A percentile compares a stretch with the other conserved stretches of the same genome.
Conservation (phyloP, 371 early-diverging fungal species). For the Sanchytrium tribonematis region DNA sequence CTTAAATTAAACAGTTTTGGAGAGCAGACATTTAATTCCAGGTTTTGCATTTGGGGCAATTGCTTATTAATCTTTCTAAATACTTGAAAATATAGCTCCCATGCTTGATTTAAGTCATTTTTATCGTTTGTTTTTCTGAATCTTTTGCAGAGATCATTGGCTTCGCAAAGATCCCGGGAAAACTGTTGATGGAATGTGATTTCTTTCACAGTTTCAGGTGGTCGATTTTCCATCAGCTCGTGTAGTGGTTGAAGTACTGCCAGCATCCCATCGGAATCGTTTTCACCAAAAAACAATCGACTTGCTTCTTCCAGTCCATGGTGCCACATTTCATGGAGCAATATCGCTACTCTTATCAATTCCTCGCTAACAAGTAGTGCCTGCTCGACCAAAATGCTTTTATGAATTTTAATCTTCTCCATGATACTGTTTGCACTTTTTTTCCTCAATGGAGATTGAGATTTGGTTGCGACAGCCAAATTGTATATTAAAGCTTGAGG, state of each 20-base stretch:
- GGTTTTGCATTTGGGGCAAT: constrained; percentile 45
- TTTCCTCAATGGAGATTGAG: constrained; percentile 43
- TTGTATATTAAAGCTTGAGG: constrained; percentile 91
- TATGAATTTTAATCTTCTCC: constrained; percentile 66
- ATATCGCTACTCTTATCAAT: constrained; percentile 75
- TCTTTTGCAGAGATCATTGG: constrained; percentile 57
- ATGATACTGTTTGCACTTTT: constrained; percentile 59
- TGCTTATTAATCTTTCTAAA: constrained; percentile 53
- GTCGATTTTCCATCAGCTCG: constrained; percentile 45
- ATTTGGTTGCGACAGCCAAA: constrained; percentile 80
- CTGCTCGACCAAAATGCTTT: constrained; percentile 61
- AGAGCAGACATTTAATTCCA: constrained; percentile 69
- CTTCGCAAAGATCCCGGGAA: constrained; percentile 71
- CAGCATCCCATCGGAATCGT: constrained; percentile 72
- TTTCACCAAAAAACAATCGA: constrained; percentile 50
- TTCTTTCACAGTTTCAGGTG: constrained; percentile 78
- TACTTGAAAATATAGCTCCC: constrained; percentile 72
- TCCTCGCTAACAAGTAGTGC: constrained; percentile 81
- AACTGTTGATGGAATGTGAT: constrained; percentile 75
- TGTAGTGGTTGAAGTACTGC: constrained; percentile 61
- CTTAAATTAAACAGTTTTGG: constrained; percentile 56
- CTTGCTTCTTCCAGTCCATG: constrained; percentile 81
- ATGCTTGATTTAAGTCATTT: constrained; percentile 68
- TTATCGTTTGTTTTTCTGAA: constrained; percentile 43
- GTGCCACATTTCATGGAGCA: constrained; percentile 95